Base-by-base conservation (phyloP, 108 stramenopile genomes). In the Schizochytrium sp. region DNA sequence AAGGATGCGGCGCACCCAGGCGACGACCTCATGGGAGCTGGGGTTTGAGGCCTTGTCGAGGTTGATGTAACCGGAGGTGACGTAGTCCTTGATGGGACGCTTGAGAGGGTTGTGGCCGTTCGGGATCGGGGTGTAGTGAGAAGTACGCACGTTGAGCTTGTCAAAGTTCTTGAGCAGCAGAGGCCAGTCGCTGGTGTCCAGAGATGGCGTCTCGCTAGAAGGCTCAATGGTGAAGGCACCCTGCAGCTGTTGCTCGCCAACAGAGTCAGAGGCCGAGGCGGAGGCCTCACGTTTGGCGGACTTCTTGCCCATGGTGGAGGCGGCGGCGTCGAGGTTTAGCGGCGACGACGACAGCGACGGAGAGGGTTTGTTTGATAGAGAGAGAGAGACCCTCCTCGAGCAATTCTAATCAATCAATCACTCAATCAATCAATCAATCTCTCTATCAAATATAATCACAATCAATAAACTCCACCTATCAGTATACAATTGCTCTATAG, bases 31-130 rank as follows among this genome's bases (percentile, higher is more conserved):
- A 94, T 99, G 99, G 44, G 95, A 96, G 64, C 94, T 94, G 45
- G 99, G 99, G 94, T 99, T 99, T 89, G 98, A 96, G 42, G 99
- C 98, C 91, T 99, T 99, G 94, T 99, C 99, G 47, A 99, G 95
- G 92, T 99, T 99, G 92, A 99, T 99, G 55, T 98, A 97, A 61
- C 99, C 99, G 87, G 97, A 98, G 60, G 93, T 94, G 60, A 99
- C 91, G 92, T 99, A 99, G 60, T 97, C 95, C 61, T 95, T 89
- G 46, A 99, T 93, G 19, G 92, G 88, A 41, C 99, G 96, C 61
- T 97, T 97, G 72, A 99, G 92, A 46, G 99, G 99, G 72, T 96
- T 96, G 72, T 94, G 96, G 13, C 99, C 99, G 53, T 92, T 94
- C 3, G 99, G 98, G 72, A 99, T 97, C 61, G 99, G 98, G 5